Evolutionary conservation across 2,329 filamentous ascomycete genomes (phyloP), one percentile per base, ranked within the genome.

Genomic region (Pseudogymnoascus sp.): DNA sequence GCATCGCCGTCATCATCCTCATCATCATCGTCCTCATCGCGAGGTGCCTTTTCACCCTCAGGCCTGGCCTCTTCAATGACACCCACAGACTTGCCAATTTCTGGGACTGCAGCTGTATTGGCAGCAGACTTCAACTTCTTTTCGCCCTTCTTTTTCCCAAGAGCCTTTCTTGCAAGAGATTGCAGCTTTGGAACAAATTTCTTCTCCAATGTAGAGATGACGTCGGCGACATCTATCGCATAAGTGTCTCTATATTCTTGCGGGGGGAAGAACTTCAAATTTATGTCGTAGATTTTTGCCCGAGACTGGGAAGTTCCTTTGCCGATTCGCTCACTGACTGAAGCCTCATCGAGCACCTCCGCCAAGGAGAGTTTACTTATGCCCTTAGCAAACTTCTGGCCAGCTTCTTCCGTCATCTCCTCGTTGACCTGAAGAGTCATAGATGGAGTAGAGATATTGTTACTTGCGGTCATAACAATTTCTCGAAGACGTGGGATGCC

Each of bases 401-500:
- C 86, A 62, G 93, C 84, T 4, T 86, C 82, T 36, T 82, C 78
- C 1, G 86, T 81, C 37, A 96, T 77, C 70, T 92, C 89, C 21
- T 86, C 80, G 69, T 89, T 89, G 31, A 96, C 81, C 54, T 89
- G 83, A 16, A 97, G 80, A 0, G 90, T 95, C 91, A 96, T 96
- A 4, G 86, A 85, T 1, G 95, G 95, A 0, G 95, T 99, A 40
- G 91, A 90, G 67, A 97, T 97, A 54, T 88, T 84, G 61, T 87
- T 84, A 73, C 90, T 95, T 26, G 95, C 95, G 60, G 95, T 97
- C 95, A 99, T 99, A 68, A 99, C 84, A 71, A 99, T 97, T 83
- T 99, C 95, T 78, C 95, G 85, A 18, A 99, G 83, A 78, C 95
- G 91, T 65, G 95, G 95, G 73, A 99, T 97, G 90, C 95, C 95